Percentiles rank a stretch among this genome's conserved stretches.
Evolutionary conservation across 2,329 filamentous ascomycete species (phyloP).

Genomic region (Diplodia mutila): DNA sequence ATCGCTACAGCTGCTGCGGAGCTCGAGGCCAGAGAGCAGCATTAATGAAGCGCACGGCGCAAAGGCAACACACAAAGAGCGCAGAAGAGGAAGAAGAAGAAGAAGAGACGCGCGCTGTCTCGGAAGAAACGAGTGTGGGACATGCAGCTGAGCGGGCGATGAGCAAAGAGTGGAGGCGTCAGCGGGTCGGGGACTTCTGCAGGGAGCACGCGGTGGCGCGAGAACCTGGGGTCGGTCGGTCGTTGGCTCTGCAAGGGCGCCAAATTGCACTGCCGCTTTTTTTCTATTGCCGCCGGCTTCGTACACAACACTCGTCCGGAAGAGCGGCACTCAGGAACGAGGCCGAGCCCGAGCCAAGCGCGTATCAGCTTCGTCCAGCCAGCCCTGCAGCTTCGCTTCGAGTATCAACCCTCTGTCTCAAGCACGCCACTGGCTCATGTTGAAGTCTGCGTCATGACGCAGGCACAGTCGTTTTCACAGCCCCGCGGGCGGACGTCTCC

Average conservation of each 20-base stretch:
- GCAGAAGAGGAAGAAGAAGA: not conserved
- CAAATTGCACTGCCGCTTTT: no score
- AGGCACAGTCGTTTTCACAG: not conserved
- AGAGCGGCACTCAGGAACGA: not conserved
- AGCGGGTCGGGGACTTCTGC: conserved; percentile 15
- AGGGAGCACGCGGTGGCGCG: conserved; percentile 11
- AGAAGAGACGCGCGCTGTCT: conserved; percentile 4
- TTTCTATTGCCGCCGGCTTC: not conserved
- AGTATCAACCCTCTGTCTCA: not conserved
- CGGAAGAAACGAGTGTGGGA: conserved; percentile 16
- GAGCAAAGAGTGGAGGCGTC: conserved; percentile 12
- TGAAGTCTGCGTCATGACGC: not conserved
- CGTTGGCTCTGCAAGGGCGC: not conserved
- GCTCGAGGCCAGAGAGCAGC: not conserved
- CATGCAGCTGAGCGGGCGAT: conserved; percentile 15
- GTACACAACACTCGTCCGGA: not conserved
- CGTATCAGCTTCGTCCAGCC: not conserved
- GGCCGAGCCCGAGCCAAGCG: conserved; percentile 7
- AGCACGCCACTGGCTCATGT: not conserved
- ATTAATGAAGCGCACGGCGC: conserved; percentile 2
- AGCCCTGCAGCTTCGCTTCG: conserved; percentile 3
- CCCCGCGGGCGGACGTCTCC: not conserved
- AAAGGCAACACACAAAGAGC: conserved; percentile 5
- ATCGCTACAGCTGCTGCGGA: conserved; percentile 9
- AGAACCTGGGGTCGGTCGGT: conserved; percentile 9